Evolutionary conservation across 495 filamentous ascomycete genomes (phyloP).

Genomic region (Penicillium coffeae): DNA sequence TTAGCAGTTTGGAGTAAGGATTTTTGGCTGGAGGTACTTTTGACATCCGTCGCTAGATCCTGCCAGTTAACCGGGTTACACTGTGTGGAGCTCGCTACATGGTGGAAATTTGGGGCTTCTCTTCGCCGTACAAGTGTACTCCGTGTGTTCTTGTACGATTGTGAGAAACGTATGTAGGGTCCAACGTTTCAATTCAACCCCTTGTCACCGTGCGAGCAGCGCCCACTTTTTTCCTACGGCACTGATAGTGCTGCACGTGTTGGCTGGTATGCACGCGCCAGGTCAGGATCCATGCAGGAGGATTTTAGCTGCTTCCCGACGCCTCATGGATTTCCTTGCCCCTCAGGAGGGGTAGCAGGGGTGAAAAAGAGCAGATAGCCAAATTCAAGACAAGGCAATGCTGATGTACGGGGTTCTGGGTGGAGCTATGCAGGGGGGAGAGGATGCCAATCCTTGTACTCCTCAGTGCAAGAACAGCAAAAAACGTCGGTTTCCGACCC

Average conservation of each 20-base stretch:
- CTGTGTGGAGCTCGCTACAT: neutral
- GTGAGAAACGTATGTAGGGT: no score
- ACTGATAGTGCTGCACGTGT: slow-evolving; percentile 14
- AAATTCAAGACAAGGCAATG: neutral
- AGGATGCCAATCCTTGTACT: neutral
- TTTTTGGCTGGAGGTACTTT: no score
- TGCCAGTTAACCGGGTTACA: neutral
- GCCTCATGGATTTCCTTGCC: neutral
- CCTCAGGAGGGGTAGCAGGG: slow-evolving; percentile 9
- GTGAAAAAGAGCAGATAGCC: neutral
- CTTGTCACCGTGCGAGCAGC: no score
- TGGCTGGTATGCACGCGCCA: slow-evolving; percentile 12
- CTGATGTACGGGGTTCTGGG: no score
- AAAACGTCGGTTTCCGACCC: neutral
- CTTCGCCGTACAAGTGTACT: neutral
- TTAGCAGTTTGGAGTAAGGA: no score
- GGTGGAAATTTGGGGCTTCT: neutral
- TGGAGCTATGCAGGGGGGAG: no score
- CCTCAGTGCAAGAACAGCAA: neutral
- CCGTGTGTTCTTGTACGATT: no score
- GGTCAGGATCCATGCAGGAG: slow-evolving; percentile 7
- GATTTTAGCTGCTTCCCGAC: neutral
- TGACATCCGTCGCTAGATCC: neutral
- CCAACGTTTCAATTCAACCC: no score
- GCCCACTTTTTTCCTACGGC: no score